These are phyloP conservation scores for Beauveria bassiana DNA, from an alignment of 2,329 filamentous ascomycete species.

Conservation along the genomic window DNA sequence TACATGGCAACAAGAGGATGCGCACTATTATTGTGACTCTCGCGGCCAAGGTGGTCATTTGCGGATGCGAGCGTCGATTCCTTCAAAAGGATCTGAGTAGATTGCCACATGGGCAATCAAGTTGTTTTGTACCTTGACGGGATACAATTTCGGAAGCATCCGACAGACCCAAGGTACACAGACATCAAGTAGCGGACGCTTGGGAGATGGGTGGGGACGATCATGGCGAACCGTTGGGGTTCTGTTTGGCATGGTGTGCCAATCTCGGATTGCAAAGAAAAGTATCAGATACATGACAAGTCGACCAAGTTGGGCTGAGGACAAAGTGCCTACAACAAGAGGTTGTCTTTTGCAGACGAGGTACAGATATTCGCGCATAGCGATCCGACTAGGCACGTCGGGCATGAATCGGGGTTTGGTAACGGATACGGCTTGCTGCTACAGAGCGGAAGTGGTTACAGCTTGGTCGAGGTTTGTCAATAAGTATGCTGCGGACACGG, in stretches of 20 bases:
- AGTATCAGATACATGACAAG: neutral
- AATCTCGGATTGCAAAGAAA: neutral
- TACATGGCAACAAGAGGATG: neutral
- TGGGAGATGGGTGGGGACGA: neutral
- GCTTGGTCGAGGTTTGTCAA: neutral
- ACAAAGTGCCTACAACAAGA: neutral
- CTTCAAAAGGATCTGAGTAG: neutral
- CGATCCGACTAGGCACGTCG: neutral
- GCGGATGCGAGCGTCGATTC: neutral
- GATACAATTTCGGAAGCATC: constrained; percentile 2
- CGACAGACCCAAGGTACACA: neutral
- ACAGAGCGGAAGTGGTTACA: neutral
- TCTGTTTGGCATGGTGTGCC: neutral
- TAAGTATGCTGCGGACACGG: too few species aligned
- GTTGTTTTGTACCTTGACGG: neutral
- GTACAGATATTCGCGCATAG: neutral
- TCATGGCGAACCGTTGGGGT: neutral
- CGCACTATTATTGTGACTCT: neutral
- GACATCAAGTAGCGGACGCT: constrained; percentile 1
- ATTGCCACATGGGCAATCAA: neutral
- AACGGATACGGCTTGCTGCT: neutral
- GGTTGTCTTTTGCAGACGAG: neutral
- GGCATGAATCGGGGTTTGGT: neutral
- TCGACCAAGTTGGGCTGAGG: neutral
- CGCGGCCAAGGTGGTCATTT: too few species aligned